Percentiles rank a stretch among this genome's conserved stretches.
These are phyloP conservation scores for Termitomyces sp. DNA, from an alignment of 768 basidiomycete genomes.

Conservation along the genomic window DNA sequence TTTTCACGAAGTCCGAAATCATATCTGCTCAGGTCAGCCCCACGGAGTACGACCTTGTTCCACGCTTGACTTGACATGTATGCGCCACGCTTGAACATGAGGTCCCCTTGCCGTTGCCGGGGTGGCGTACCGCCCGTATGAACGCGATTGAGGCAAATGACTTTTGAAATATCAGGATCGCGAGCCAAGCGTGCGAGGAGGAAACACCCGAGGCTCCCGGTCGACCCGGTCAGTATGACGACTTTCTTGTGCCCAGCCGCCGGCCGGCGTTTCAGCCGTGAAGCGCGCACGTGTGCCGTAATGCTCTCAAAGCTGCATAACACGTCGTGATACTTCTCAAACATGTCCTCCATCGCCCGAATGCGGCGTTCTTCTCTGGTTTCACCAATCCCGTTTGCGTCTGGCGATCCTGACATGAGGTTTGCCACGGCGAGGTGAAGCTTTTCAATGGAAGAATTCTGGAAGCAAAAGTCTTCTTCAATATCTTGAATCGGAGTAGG, in stretches of 20 bases:
- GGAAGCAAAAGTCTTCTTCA: constrained; percentile 24
- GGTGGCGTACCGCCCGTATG: constrained; percentile 10
- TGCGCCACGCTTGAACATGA: constrained; percentile 25
- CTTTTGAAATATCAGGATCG: constrained; percentile 20
- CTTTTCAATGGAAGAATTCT: constrained; percentile 23
- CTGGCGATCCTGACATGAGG: constrained; percentile 16
- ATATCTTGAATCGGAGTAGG: constrained; percentile 15
- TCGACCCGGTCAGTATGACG: constrained; percentile 32
- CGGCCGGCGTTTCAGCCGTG: constrained; percentile 4
- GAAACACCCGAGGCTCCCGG: constrained; percentile 31
- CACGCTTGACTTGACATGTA: constrained; percentile 18
- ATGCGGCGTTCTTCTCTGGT: constrained; percentile 13
- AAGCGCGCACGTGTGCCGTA: constrained; percentile 10
- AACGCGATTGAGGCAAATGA: constrained; percentile 26
- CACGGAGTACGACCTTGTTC: constrained; percentile 24
- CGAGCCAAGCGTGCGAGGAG: constrained; percentile 23
- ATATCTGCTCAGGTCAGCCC: constrained; percentile 20
- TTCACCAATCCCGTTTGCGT: neutral
- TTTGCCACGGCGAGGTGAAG: constrained; percentile 15
- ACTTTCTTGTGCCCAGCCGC: constrained; percentile 14
- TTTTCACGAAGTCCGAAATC: constrained; percentile 22
- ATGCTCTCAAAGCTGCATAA: constrained; percentile 9
- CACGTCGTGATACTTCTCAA: constrained; percentile 18
- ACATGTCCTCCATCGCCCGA: constrained; percentile 23
- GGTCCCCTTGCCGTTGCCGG: constrained; percentile 21